Evolutionary conservation across 2,329 filamentous ascomycete species (phyloP), one percentile per base, ranked within the genome.

Genomic region (Lachnellula occidentalis): DNA sequence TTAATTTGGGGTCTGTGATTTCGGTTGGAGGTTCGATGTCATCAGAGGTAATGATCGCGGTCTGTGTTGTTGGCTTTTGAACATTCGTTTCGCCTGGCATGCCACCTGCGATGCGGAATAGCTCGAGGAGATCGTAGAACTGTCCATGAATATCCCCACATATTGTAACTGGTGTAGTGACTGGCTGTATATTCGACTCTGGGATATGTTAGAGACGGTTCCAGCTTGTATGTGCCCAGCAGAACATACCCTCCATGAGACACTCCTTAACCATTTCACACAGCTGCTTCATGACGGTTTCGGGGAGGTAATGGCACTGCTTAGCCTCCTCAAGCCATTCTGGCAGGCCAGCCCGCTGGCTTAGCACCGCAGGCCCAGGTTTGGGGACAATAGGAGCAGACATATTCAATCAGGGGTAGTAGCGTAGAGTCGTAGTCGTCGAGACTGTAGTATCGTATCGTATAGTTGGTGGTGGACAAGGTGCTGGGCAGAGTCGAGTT

Each of bases 171-270:
- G 94, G 94, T 0, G 94, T 96, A 51, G 88, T 85, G 19, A 99
- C 92, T n/a, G 94, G 94, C 71, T 97, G 94, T 56, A 99, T 97
- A 71, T 99, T 99, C 61, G 92, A 96, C 75, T 99, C 94, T 95
- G 15, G 12, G 64, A 45, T 27, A 34, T 34, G 46, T 69, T 47
- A 68, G 62, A 37, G 55, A 47, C n/a, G 47, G 22, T 15, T 22
- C n/a, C 48, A 17, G 22, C 4, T 11, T 27, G 17, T 11, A 41
- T n/a, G 45, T 15, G n/a, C 22, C 22, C n/a, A 24, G 4, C 12
- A 17, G 7, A 61, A 67, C 75, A 64, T 71, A 94, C 90, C 90
- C 79, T 99, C 94, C 94, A 99, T 99, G 67, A 99, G 80, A 62
- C 90, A 95, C 74, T 97, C 94, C 77, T 99, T 99, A 58, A 97